Evolutionary conservation across 768 basidiomycete species (phyloP), one percentile per base, ranked within the genome.

Genomic region (Serendipita sp.): DNA sequence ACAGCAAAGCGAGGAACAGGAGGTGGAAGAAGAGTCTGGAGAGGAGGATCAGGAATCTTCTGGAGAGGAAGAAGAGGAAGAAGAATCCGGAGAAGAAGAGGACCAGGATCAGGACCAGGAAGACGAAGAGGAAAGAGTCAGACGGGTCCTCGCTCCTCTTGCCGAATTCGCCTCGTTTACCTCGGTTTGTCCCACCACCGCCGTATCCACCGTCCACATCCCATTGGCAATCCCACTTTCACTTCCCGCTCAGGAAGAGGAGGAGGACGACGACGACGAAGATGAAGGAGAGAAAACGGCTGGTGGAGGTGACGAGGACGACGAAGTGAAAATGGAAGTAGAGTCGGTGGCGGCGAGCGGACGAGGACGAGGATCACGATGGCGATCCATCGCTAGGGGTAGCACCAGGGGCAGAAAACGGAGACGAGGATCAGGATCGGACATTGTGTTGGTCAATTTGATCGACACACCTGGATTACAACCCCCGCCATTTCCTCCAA

Each of bases 401-500:
- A 6, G 37, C 37, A 13, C 37, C 37, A 40, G 5, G 6, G 37
- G 23, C 23, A 23, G 23, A 40, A 13, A 40, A 40, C 37, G 37
- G 37, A 40, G 37, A 40, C 37, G 13, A 13, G 37, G 13, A 6
- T 40, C 37, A 13, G 16, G 16, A 6, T 18, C 48, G 29, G 29
- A 50, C 8, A 50, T n/a, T 6, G 18, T 18, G 29, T 18, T 60
- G 27, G 27, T 60, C 10, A 27, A 27, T 10, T 3, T 60, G 27
- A 60, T 60, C 55, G 55, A 60, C 29, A 60, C 55, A 27, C 55
- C 55, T 18, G 55, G 55, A 33, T 60, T 60, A 36, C 55, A 60
- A 60, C 34, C 52, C 44, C 44, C 13, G 44, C 44, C 18, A 18
- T 45, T 2, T 45, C 13, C 44, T 45, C 44, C 44, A 45, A 45